Conservation (phyloP, 73 alveolate genomes). For the Paramecium caudatum region DNA sequence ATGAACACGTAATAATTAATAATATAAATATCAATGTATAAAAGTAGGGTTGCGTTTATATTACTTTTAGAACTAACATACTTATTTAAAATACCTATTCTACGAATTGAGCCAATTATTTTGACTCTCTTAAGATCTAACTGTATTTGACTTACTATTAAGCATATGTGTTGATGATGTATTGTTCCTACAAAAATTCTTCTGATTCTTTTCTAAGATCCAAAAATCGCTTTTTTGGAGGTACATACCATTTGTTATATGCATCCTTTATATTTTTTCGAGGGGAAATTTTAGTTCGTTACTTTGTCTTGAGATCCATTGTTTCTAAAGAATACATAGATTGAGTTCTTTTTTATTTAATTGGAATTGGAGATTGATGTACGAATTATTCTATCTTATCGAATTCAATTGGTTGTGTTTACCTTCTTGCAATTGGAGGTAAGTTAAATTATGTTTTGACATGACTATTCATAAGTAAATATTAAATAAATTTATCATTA, state of each 20-base stretch:
- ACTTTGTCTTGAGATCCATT: neutral
- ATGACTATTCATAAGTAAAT: too few species aligned
- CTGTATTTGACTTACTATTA: constrained; percentile 22
- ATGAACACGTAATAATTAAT: neutral
- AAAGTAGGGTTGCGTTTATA: constrained; percentile 51
- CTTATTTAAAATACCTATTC: neutral
- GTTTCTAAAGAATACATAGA: constrained; percentile 23
- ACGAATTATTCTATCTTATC: constrained; percentile 12
- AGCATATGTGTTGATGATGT: constrained; percentile 12
- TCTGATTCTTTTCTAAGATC: constrained; percentile 21
- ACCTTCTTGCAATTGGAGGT: constrained; percentile 45
- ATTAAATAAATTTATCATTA: too few species aligned
- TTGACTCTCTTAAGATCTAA: constrained; percentile 22
- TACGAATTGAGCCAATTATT: neutral
- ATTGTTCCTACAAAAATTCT: constrained; percentile 34
- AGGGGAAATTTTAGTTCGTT: neutral
- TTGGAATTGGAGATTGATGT: neutral
- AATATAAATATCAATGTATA: constrained; percentile 39
- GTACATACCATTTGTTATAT: constrained; percentile 45
- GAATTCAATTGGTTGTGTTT: constrained; percentile 34
- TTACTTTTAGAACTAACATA: constrained; percentile 2
- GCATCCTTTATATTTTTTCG: constrained; percentile 43
- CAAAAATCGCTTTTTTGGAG: constrained; percentile 15
- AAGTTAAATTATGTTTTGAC: too few species aligned
- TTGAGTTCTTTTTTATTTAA: constrained; percentile 28